A percentile compares a stretch with the other conserved stretches of the same genome.
phyloP scores from a whole-genome alignment of 352 stramenopile species.

The Phytophthora aleatoria region DNA sequence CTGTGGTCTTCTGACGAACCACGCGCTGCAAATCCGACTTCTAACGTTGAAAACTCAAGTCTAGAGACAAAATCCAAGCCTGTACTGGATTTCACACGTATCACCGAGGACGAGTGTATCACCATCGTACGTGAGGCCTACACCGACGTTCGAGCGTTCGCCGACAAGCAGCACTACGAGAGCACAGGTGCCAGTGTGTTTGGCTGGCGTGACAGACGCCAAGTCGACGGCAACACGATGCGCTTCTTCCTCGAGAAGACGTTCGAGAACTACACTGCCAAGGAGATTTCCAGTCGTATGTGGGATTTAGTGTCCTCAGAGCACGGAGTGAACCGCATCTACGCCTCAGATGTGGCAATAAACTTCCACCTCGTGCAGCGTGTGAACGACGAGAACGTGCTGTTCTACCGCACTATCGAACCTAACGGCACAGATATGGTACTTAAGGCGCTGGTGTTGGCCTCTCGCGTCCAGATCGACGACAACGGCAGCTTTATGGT shows the following conservation, averaged over 20 bases:
- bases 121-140: conserved; percentile 52
- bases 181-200: conserved; percentile 61
- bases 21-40: conserved; percentile 1
- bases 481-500: conserved; percentile 57
- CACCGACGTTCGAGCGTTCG: conserved; percentile 48
- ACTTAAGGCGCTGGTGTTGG: conserved; percentile 60
- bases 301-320: conserved; percentile 69
- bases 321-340: conserved; percentile 59
- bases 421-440: conserved; percentile 43
- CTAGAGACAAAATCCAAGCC: conserved; percentile 19
- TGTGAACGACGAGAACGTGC: conserved; percentile 59
- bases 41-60: not conserved
- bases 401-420: conserved; percentile 74
- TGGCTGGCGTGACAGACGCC: conserved; percentile 63
- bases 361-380: conserved; percentile 60
- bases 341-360: conserved; percentile 57
- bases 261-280: conserved; percentile 43
- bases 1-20: not conserved
- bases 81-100: conserved; percentile 29
- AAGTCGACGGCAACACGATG: conserved; percentile 53
- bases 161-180: conserved; percentile 42
- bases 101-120: conserved; percentile 55
- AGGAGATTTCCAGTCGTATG: conserved; percentile 49
- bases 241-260: conserved; percentile 73
- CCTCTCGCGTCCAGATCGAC: conserved; percentile 58